Evolutionary conservation across 352 stramenopile genomes (phyloP).

Genomic region (Globisporangium perplexum): DNA sequence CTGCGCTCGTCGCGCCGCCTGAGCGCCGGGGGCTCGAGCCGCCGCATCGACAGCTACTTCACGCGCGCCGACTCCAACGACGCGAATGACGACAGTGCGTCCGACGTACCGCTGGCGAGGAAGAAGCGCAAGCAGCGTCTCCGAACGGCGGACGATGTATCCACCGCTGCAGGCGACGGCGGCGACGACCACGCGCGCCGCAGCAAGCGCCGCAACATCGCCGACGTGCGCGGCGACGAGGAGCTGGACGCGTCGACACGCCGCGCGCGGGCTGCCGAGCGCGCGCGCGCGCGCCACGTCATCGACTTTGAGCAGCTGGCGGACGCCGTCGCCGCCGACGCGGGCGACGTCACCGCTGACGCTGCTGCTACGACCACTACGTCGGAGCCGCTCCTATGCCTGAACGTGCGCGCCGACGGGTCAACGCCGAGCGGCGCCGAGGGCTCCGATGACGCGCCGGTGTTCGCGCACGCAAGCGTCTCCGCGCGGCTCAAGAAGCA

Average conservation of each 20-base stretch:
- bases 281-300: conserved; percentile 33
- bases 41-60: conserved; percentile 9
- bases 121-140: conserved; percentile 21
- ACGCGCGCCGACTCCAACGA: neutral
- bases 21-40: neutral
- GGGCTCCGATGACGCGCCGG: conserved; percentile 39
- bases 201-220: conserved; percentile 57
- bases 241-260: conserved; percentile 63
- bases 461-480: conserved; percentile 66
- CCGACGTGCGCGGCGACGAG: conserved; percentile 56
- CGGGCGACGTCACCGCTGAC: conserved; percentile 9
- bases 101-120: too few relatives aligned
- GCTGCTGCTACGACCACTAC: too few relatives aligned
- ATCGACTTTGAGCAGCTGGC: conserved; percentile 28
- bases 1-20: neutral
- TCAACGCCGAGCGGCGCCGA: conserved; percentile 29
- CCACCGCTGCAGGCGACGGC: too few relatives aligned
- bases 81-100: conserved; percentile 1
- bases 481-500: conserved; percentile 73
- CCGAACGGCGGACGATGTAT: neutral
- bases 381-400: conserved; percentile 40
- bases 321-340: conserved; percentile 22
- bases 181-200: conserved; percentile 27
- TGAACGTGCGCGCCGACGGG: conserved; percentile 48
- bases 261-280: conserved; percentile 56